Evolutionary conservation across 1,139 yeast genomes (phyloP).

Genomic region (Suhomyces terraborum): DNA sequence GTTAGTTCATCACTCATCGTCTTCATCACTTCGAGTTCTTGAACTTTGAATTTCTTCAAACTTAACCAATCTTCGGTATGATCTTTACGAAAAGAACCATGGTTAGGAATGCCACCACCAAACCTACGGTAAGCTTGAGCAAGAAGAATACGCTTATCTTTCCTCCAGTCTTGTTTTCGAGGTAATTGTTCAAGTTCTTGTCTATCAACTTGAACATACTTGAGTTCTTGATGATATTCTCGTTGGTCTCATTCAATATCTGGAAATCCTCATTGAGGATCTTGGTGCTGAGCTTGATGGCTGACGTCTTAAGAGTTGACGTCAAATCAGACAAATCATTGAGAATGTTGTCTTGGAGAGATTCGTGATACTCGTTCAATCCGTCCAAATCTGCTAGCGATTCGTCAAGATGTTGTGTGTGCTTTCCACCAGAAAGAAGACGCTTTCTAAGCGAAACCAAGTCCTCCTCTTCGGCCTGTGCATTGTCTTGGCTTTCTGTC

Average conservation of each 20-base stretch:
- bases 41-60: too few relatives aligned
- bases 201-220: conserved; percentile 42
- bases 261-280: conserved; percentile 38
- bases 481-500: conserved; percentile 7
- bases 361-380: conserved; percentile 43
- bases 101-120: conserved; percentile 30
- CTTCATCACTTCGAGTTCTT: too few relatives aligned
- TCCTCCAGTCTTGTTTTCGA: conserved; percentile 41
- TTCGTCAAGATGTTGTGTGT: conserved; percentile 19
- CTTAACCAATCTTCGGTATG: conserved; percentile 18
- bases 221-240: conserved; percentile 40
- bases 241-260: conserved; percentile 40
- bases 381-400: conserved; percentile 16
- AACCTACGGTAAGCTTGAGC: conserved; percentile 29
- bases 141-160: conserved; percentile 41
- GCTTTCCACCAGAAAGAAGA: conserved; percentile 29
- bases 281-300: conserved; percentile 36
- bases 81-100: conserved; percentile 24
- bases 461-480: conserved; percentile 20
- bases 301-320: conserved; percentile 38
- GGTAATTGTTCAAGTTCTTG: conserved; percentile 38
- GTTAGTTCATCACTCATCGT: too few relatives aligned
- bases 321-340: conserved; percentile 43
- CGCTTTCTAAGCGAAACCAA: conserved; percentile 29
- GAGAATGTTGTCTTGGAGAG: conserved; percentile 45